phyloP scores from a whole-genome alignment of 2,329 filamentous ascomycete species.

The Monosporascus sp. region DNA sequence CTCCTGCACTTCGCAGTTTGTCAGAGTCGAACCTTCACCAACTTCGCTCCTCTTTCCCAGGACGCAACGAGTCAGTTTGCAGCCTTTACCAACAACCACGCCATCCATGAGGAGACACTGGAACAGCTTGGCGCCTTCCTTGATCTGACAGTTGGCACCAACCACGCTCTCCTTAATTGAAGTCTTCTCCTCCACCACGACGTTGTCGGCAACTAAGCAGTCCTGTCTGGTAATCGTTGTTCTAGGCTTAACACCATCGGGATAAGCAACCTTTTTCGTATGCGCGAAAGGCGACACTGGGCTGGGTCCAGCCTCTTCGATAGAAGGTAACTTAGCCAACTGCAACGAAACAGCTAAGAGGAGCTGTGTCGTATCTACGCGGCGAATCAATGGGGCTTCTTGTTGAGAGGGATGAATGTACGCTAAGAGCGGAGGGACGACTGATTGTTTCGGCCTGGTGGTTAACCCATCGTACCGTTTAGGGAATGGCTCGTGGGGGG shows the following conservation, averaged over 20 bases:
- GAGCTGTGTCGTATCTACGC: slow-evolving; percentile 81
- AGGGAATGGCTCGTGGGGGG: slow-evolving; percentile 13
- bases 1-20: slow-evolving; percentile 89
- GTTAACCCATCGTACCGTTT: slow-evolving; percentile 19
- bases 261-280: slow-evolving; percentile 73
- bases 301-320: slow-evolving; percentile 56
- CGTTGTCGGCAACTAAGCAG: slow-evolving; percentile 81
- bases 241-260: slow-evolving; percentile 72
- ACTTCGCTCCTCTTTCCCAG: slow-evolving; percentile 76
- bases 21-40: slow-evolving; percentile 75
- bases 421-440: slow-evolving; percentile 69
- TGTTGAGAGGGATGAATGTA: slow-evolving; percentile 67
- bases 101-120: slow-evolving; percentile 92
- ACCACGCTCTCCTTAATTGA: slow-evolving; percentile 92
- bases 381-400: slow-evolving; percentile 65
- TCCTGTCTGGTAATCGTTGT: slow-evolving; percentile 80
- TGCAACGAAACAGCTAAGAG: slow-evolving; percentile 78
- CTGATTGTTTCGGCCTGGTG: slow-evolving; percentile 19
- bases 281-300: slow-evolving; percentile 71
- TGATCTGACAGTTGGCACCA: slow-evolving; percentile 81
- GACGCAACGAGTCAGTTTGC: slow-evolving; percentile 82
- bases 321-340: slow-evolving; percentile 75
- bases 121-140: slow-evolving; percentile 78
- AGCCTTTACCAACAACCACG: slow-evolving; percentile 76
- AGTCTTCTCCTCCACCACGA: slow-evolving; percentile 80